Base-by-base conservation (phyloP, 2,329 filamentous ascomycete genomes). In the Colletotrichum phormii region DNA sequence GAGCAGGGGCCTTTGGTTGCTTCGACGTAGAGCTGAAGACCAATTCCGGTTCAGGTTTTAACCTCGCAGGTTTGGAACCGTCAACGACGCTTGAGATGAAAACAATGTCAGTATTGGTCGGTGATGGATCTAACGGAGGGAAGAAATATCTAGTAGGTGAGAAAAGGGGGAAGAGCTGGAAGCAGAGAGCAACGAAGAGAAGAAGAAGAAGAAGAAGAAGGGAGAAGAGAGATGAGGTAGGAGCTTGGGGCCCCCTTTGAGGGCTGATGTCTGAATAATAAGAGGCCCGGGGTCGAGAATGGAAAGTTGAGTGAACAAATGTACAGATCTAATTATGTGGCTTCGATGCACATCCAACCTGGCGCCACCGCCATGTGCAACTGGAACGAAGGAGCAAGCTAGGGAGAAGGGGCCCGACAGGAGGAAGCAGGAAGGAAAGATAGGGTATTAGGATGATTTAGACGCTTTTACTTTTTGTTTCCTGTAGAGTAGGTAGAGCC, bases 311-410 rank as follows among this genome's bases (percentile, higher is more conserved):
- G 62, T 61, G 54, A 72, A 64, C 54, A 70, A 60, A 55, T 58
- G 65, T 64, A 70, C 59, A 46, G 60, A 55, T 70, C n/a, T 70
- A 70, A 72, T 72, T 72, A 72, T 72, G 70, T 72, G 66, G 70
- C 70, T 72, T 72, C 12, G 59, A 51, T 72, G 53, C 69, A 69
- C 69, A 58, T 62, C 42, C 60, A 70, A 60, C 54, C 29, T 57
- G 66, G 66, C 70, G 62, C 66, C 60, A 70, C 54, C 59, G 59
- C 60, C 60, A 60, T 64, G 26, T 59, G 46, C 70, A 54, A 58
- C 62, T 72, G 70, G 70, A 64, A 72, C 58, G 70, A 60, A 72
- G 70, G 70, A 70, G 70, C 54, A 64, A 63, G 22, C 66, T 63
- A 64, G 37, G 62, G 37, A 63, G 42, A 42, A 53, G n/a, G 53